Conservation (phyloP, 805 yeast species). For the Candida jianshihensis region DNA sequence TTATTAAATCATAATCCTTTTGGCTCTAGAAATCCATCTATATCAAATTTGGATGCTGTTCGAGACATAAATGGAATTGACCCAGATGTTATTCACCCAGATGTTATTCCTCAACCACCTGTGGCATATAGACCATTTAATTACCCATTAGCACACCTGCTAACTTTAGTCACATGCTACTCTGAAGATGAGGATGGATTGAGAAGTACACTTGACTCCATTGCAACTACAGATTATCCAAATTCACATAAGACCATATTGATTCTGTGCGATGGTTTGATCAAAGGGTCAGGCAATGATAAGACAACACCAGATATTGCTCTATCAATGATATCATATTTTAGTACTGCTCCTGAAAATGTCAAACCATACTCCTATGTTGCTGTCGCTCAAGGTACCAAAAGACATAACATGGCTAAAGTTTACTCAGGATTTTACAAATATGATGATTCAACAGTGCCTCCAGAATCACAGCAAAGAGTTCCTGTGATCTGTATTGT, state of each 20-base stretch:
- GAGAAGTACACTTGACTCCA: constrained; percentile 82
- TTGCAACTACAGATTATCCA: constrained; percentile 94
- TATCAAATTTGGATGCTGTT: constrained; percentile 18
- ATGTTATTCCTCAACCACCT: constrained; percentile 88
- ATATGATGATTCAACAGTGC: constrained; percentile 70
- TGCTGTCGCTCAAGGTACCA: constrained; percentile 90
- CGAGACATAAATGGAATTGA: constrained; percentile 40
- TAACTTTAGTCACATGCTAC: constrained; percentile 84
- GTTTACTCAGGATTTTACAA: constrained; percentile 91
- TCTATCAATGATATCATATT: constrained; percentile 78
- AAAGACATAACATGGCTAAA: constrained; percentile 97
- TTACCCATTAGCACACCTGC: constrained; percentile 67
- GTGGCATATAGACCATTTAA: constrained; percentile 81
- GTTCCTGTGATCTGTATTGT: constrained; percentile 75
- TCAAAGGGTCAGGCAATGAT: constrained; percentile 92
- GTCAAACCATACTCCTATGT: constrained; percentile 84
- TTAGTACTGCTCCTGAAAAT: constrained; percentile 62
- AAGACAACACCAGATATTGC: constrained; percentile 85
- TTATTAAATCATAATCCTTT: constrained; percentile 12
- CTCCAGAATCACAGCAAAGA: constrained; percentile 75
- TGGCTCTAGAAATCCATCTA: constrained; percentile 20
- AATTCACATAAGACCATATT: constrained; percentile 86
- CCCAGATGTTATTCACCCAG: constrained; percentile 59
- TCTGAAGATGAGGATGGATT: constrained; percentile 87
- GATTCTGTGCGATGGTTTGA: constrained; percentile 87